phyloP scores from a whole-genome alignment of 2,329 filamentous ascomycete species.

The Scedosporium aurantiacum region DNA sequence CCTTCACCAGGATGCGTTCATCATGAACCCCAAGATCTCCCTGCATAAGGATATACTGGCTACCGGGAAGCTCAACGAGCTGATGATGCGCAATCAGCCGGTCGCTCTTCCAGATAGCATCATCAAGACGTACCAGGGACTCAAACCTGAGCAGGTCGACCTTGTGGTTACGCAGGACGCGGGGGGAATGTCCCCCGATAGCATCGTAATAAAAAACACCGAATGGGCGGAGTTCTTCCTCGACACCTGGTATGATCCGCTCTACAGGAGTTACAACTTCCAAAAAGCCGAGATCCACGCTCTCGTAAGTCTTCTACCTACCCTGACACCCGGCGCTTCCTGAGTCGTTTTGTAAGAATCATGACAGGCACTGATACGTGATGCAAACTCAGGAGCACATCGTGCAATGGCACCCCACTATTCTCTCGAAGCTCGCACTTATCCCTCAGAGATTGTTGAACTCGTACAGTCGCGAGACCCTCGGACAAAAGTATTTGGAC shows the following conservation, averaged over 20 bases:
- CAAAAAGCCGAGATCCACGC: conserved; percentile 90
- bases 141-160: conserved; percentile 68
- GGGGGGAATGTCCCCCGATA: conserved; percentile 64
- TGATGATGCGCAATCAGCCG: conserved; percentile 77
- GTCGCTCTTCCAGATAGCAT: conserved; percentile 94
- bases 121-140: conserved; percentile 81
- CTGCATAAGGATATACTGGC: conserved; percentile 64
- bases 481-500: conserved; percentile 60
- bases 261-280: conserved; percentile 92
- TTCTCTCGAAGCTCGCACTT: conserved; percentile 79
- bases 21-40: conserved; percentile 69
- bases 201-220: conserved; percentile 69
- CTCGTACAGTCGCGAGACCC: conserved; percentile 51
- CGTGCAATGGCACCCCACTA: conserved; percentile 92
- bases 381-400: conserved; percentile 60
- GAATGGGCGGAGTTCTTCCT: conserved; percentile 90
- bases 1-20: conserved; percentile 72
- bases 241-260: conserved; percentile 90
- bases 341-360: conserved; percentile 1
- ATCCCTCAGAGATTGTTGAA: conserved; percentile 81
- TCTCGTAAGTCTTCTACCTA: conserved; percentile 47
- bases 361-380: not conserved
- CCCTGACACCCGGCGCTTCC: not conserved
- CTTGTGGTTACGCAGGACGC: conserved; percentile 77
- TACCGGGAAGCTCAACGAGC: conserved; percentile 52